phyloP scores from a whole-genome alignment of 192 early-diverging fungal genomes.

The Thamnidium elegans region DNA sequence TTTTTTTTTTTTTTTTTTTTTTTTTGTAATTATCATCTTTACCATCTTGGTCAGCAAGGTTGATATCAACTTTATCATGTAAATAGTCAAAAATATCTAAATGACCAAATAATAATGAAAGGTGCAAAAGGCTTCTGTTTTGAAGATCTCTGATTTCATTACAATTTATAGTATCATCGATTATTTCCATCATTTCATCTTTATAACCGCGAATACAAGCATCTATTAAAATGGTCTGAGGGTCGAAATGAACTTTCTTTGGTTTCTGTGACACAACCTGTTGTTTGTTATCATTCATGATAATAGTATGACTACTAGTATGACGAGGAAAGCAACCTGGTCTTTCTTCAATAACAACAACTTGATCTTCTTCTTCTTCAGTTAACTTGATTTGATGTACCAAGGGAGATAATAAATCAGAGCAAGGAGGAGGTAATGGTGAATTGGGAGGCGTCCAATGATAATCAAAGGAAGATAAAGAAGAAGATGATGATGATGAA shows the following conservation, averaged over 20 bases:
- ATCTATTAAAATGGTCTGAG: constrained; percentile 14
- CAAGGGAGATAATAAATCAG: background rate
- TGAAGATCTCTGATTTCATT: background rate
- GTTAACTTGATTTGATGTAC: background rate
- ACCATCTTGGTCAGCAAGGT: constrained; percentile 18
- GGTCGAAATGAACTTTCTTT: constrained; percentile 18
- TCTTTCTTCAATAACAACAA: background rate
- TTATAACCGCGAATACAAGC: constrained; percentile 17
- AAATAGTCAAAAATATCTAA: background rate
- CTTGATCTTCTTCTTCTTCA: background rate
- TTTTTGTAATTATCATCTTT: constrained; percentile 2
- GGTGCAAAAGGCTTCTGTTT: background rate
- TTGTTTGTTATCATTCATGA: constrained; percentile 6
- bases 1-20: too few species aligned
- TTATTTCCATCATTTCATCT: constrained; percentile 7
- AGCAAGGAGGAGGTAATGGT: background rate
- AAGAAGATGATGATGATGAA: constrained; percentile 10
- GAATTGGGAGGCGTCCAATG: constrained; percentile 5
- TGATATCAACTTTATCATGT: constrained; percentile 3
- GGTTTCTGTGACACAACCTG: background rate
- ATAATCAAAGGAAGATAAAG: constrained; percentile 15
- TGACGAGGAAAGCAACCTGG: constrained; percentile 9
- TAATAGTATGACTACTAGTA: background rate
- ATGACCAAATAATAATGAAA: constrained; percentile 5
- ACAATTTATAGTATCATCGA: background rate